Evolutionary conservation across 176 grass and related monocot species (phyloP), one percentile per base, ranked within the genome.

Genomic region (Musa troglodytarum): DNA sequence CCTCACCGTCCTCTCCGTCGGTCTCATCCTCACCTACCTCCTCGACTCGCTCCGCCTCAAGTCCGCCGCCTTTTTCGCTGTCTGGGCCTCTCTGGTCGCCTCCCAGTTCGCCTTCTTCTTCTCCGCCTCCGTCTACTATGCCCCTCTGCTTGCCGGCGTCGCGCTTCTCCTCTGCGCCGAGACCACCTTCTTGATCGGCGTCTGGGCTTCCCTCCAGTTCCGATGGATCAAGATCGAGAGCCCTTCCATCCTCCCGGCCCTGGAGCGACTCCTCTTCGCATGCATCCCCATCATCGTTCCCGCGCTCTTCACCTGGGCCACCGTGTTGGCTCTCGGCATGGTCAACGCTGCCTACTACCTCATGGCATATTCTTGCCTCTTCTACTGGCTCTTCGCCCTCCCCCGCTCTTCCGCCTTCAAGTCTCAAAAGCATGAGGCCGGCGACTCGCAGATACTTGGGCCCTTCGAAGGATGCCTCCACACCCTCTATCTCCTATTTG

Each of bases 141-240:
- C 95, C 0, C 76, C 93, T 64, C 84, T 86, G 3, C 84, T 99
- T 50, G 87, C 90, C 55, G 78, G 55, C 63, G 86, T 99, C 23
- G 91, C 95, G 1, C 81, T 99, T n/a, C 81, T 99, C 53, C 90
- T 99, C 76, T 99, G 95, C 59, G 88, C 88, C 43, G 73, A 99
- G 86, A 91, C 86, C 12, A 87, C 95, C 65, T 99, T 99, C 88
- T 84, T 99, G 43, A 80, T 99, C 10, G 95, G 95, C 56, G 90
- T 99, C 65, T 99, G 90, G 90, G 86, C 90, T 5, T 94, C 95
- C 10, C 88, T 99, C 73, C 88, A 99, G 77, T 99, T 99, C 76
- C 84, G 95, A n/a, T 99, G 90, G 90, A 91, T 99, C 88, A 90
- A 94, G 84, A 89, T 99, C 67, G 95, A 99, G 88, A 92, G 90